phyloP scores from a whole-genome alignment of 345 rosid genomes.

The Eucalyptus polybractea region DNA sequence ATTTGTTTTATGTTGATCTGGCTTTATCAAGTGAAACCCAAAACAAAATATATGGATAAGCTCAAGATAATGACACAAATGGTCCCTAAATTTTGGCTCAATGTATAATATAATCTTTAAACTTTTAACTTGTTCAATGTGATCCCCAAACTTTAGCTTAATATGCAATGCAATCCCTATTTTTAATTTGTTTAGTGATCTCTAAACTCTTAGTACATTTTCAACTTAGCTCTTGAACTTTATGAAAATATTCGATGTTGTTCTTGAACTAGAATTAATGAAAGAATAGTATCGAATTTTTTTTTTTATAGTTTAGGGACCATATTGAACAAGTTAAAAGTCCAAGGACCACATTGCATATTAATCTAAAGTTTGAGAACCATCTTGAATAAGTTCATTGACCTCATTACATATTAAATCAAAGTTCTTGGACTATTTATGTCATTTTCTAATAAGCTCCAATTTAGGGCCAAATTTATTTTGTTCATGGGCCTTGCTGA shows the following conservation, averaged over 20 bases:
- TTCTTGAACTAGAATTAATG: too few relatives aligned
- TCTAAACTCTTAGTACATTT: not conserved
- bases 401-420: too few relatives aligned
- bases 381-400: too few relatives aligned
- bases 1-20: not conserved
- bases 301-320: too few relatives aligned
- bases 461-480: not conserved
- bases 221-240: not conserved
- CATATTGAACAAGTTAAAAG: too few relatives aligned
- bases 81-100: not conserved
- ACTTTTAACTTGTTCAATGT: too few relatives aligned
- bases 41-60: not conserved
- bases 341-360: not conserved
- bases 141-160: not conserved
- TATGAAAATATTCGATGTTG: not conserved
- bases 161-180: accelerated
- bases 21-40: not conserved
- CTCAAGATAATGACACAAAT: not conserved
- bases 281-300: accelerated
- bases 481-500: not conserved
- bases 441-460: not conserved
- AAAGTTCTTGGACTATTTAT: not conserved
- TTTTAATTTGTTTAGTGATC: too few relatives aligned
- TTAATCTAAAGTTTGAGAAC: too few relatives aligned
- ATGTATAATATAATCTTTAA: too few relatives aligned